Evolutionary conservation across 192 early-diverging fungal species (phyloP), one percentile per base, ranked within the genome.

Genomic region (Backusella australiensis): DNA sequence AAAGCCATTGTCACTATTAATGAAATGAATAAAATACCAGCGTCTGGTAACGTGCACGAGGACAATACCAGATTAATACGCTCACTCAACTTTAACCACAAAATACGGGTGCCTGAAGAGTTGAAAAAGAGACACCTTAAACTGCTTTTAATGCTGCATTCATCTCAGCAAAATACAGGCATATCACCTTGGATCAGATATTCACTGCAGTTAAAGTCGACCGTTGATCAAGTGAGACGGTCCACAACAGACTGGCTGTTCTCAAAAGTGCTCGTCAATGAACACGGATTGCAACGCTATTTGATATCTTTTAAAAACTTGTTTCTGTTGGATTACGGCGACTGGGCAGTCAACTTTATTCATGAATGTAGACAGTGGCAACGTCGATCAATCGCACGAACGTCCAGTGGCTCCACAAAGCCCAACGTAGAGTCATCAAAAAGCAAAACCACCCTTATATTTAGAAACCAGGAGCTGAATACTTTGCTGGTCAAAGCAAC

Each of bases 241-340:
- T 84, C 87, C 6, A 87, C 89, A 9, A 89, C 88, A 11, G 78
- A 84, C 23, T 87, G 90, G 76, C 73, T 94, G 38, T 94, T 88
- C 82, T 87, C 87, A 41, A 85, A 89, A 8, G 90, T 94, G 17
- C 87, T 91, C 14, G 83, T 91, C 8, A 88, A 89, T 14, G 86
- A 92, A 11, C 86, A 89, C 66, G 80, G 88, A n/a, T 66, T 90
- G 4, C 67, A 69, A 9, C 46, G 73, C 2, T 89, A 90, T 35
- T 67, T 94, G 17, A 78, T 89, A 74, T 86, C 89, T 0, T 91
- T 91, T 73, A 83, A 82, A 74, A 82, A 89, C 15, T 86, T 87
- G 36, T 92, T 88, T 79, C 65, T 92, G 34, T 77, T 93, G 21
- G 89, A 89, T 29, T 79, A 89, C 70, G 91, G 91, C 12, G 89